Percentiles rank a stretch among this genome's conserved stretches.
Conservation (phyloP, 2,329 filamentous ascomycete species). For the Fusarium foetens region DNA sequence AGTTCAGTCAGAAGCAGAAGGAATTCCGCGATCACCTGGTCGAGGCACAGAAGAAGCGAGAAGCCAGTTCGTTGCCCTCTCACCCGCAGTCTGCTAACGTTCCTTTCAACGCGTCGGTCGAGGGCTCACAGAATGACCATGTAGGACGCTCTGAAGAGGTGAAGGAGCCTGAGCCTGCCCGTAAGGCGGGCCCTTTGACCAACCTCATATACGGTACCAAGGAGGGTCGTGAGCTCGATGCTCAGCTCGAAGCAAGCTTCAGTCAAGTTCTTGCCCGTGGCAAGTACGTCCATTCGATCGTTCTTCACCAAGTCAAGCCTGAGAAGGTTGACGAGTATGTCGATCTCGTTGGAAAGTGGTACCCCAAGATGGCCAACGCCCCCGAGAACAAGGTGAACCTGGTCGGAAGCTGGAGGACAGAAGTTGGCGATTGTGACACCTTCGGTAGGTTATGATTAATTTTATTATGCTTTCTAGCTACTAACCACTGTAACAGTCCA, state of each 20-base stretch:
- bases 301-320: conserved; percentile 94
- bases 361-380: conserved; percentile 85
- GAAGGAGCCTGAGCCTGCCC: conserved; percentile 65
- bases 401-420: conserved; percentile 97
- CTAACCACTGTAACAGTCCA: conserved; percentile 72
- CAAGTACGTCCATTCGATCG: conserved; percentile 98
- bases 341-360: conserved; percentile 88
- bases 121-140: conserved; percentile 50
- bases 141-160: conserved; percentile 63
- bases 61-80: conserved; percentile 77
- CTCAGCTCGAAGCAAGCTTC: conserved; percentile 95
- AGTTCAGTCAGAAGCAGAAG: conserved; percentile 86
- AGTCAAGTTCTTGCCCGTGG: conserved; percentile 93
- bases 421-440: conserved; percentile 96
- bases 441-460: conserved; percentile 72
- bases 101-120: conserved; percentile 55
- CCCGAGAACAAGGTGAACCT: conserved; percentile 94
- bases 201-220: conserved; percentile 97
- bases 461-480: neutral
- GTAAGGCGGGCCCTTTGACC: conserved; percentile 78
- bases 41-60: conserved; percentile 80
- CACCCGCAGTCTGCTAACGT: conserved; percentile 55
- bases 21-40: conserved; percentile 85
- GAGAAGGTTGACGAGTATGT: conserved; percentile 97
- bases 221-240: conserved; percentile 92